phyloP scores from a whole-genome alignment of 169 alveolate genomes.

The Eimeria brunetti region DNA sequence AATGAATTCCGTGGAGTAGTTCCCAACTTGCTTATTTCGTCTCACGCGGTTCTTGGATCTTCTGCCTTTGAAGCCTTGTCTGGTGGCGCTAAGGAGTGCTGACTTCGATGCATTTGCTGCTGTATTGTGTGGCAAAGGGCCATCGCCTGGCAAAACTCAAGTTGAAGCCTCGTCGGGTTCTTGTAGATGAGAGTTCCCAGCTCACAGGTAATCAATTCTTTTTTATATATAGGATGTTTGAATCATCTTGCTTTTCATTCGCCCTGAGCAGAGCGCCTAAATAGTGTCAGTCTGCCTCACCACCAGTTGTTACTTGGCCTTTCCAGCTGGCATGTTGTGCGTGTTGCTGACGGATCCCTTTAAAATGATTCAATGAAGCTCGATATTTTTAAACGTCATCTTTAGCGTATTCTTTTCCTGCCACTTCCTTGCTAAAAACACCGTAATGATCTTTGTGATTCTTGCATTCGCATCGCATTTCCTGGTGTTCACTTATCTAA shows the following conservation, averaged over 20 bases:
- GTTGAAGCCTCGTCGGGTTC: conserved; percentile 62
- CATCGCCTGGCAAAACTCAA: conserved; percentile 28
- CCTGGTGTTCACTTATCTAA: neutral
- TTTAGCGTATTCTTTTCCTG: neutral
- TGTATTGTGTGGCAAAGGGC: conserved; percentile 14
- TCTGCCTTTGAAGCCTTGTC: neutral
- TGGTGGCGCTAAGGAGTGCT: neutral
- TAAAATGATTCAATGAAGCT: neutral
- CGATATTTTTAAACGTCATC: neutral
- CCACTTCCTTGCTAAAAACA: neutral
- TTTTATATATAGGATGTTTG: neutral
- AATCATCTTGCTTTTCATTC: neutral
- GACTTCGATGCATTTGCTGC: neutral
- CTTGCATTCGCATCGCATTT: neutral
- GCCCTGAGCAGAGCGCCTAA: neutral
- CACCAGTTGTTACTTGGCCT: neutral
- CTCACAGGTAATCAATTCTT: conserved; percentile 32
- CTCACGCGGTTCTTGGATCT: neutral
- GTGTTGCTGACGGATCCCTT: neutral
- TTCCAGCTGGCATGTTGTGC: neutral
- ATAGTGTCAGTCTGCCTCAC: neutral
- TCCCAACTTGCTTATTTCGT: neutral
- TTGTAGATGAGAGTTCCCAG: conserved; percentile 65
- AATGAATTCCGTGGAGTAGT: neutral
- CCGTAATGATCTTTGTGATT: neutral